These are phyloP conservation scores for Aureobasidium pullulans DNA, from an alignment of 2,329 filamentous ascomycete species.

Conservation along the genomic window DNA sequence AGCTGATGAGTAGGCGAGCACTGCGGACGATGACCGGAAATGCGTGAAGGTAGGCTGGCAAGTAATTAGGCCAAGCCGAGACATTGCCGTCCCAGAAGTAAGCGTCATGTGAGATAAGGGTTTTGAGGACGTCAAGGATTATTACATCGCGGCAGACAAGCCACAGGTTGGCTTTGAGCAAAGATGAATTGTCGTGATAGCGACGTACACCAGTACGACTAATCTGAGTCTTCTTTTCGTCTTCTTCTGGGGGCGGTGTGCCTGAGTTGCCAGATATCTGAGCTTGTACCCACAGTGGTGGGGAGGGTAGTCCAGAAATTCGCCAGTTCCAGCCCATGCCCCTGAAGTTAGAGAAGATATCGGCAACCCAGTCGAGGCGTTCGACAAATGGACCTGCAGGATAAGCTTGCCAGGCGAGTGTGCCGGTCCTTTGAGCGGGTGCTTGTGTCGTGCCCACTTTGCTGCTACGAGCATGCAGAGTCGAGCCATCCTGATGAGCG, in stretches of 20 bases:
- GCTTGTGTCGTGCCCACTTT: conserved; percentile 21
- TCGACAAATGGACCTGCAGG: conserved; percentile 40
- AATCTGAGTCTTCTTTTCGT: conserved; percentile 12
- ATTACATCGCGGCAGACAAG: conserved; percentile 54
- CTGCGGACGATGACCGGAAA: conserved; percentile 37
- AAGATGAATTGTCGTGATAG: conserved; percentile 27
- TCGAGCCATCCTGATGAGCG: conserved; percentile 3
- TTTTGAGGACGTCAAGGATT: conserved; percentile 61
- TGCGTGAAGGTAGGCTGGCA: conserved; percentile 34
- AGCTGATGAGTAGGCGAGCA: conserved; percentile 51
- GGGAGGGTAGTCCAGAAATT: conserved; percentile 39
- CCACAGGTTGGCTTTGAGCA: conserved; percentile 29
- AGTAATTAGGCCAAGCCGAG: conserved; percentile 43
- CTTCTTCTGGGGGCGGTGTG: conserved; percentile 10
- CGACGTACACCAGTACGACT: conserved; percentile 30
- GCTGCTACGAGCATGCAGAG: conserved; percentile 11
- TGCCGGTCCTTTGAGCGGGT: conserved; percentile 22
- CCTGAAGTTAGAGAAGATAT: conserved; percentile 51
- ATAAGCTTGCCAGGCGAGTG: conserved; percentile 48
- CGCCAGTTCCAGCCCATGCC: conserved; percentile 56
- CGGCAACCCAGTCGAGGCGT: conserved; percentile 51
- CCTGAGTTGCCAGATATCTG: conserved; percentile 28
- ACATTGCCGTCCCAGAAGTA: conserved; percentile 54
- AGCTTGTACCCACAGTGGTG: conserved; percentile 34
- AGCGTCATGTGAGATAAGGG: conserved; percentile 64